Evolutionary conservation across 805 yeast genomes (phyloP).

Genomic region (Candida tammaniensis): DNA sequence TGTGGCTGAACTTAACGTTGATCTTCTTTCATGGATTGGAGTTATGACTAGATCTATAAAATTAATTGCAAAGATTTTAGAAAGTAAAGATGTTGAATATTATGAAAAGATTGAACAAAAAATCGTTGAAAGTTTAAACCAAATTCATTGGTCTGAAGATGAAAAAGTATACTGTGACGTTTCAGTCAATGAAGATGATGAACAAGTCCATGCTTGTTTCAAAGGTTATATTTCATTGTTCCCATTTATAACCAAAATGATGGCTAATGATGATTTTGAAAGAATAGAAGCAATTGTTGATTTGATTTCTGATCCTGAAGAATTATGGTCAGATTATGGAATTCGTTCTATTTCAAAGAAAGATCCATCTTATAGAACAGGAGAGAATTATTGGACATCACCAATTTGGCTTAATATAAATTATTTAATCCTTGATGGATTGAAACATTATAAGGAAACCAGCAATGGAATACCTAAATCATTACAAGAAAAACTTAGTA

Average conservation of each 20-base stretch:
- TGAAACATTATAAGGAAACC: conserved; percentile 51
- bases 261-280: conserved; percentile 43
- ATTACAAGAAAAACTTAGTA: conserved; percentile 34
- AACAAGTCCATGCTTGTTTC: conserved; percentile 68
- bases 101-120: conserved; percentile 54
- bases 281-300: conserved; percentile 53
- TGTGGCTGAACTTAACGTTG: conserved; percentile 87
- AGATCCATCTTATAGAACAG: conserved; percentile 66
- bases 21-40: conserved; percentile 89
- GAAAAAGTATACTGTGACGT: conserved; percentile 77
- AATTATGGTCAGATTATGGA: conserved; percentile 77
- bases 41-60: conserved; percentile 84
- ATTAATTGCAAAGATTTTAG: conserved; percentile 64
- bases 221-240: conserved; percentile 84
- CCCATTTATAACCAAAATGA: conserved; percentile 75
- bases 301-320: conserved; percentile 63
- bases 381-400: conserved; percentile 95
- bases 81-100: conserved; percentile 50
- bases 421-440: conserved; percentile 71
- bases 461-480: conserved; percentile 26
- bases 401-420: conserved; percentile 92
- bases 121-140: conserved; percentile 63
- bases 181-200: conserved; percentile 71
- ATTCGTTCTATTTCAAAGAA: conserved; percentile 73
- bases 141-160: conserved; percentile 75